A percentile compares a stretch with the other conserved stretches of the same genome.
These are phyloP conservation scores for Cladorrhinum sp. DNA, from an alignment of 2,329 filamentous ascomycete genomes.

Conservation along the genomic window DNA sequence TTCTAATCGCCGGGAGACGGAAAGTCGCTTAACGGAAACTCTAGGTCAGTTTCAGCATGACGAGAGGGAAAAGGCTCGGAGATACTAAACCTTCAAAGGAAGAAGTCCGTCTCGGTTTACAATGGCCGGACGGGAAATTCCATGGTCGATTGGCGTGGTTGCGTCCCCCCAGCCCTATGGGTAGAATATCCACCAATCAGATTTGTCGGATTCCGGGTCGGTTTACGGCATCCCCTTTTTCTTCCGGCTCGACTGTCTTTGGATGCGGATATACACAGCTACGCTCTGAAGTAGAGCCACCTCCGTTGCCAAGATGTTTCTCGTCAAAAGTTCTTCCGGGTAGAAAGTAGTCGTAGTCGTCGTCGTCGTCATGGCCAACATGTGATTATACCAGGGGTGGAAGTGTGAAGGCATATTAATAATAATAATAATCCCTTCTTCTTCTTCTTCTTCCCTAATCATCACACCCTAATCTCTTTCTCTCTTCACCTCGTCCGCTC, in stretches of 20 bases:
- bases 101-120: too few species aligned
- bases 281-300: too few species aligned
- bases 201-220: not conserved
- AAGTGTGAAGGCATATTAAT: not conserved
- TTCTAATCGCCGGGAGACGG: not conserved
- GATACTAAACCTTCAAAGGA: not conserved
- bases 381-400: too few species aligned
- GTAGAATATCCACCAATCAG: not conserved
- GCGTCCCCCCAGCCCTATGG: not conserved
- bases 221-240: not conserved
- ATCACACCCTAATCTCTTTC: not conserved
- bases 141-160: not conserved
- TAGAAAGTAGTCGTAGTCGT: not conserved
- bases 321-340: not conserved
- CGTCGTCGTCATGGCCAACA: too few species aligned
- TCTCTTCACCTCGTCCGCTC: not conserved
- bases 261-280: not conserved
- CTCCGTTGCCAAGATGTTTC: not conserved
- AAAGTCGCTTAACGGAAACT: not conserved
- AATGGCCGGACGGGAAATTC: too few species aligned
- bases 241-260: not conserved
- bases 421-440: too few species aligned
- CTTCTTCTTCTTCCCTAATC: not conserved
- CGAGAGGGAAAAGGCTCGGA: not conserved
- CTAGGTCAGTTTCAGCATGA: not conserved